Percentiles rank a stretch among this genome's conserved stretches.
Evolutionary conservation across 2,329 filamentous ascomycete genomes (phyloP).

Genomic region (Chaetomium olivaceum): DNA sequence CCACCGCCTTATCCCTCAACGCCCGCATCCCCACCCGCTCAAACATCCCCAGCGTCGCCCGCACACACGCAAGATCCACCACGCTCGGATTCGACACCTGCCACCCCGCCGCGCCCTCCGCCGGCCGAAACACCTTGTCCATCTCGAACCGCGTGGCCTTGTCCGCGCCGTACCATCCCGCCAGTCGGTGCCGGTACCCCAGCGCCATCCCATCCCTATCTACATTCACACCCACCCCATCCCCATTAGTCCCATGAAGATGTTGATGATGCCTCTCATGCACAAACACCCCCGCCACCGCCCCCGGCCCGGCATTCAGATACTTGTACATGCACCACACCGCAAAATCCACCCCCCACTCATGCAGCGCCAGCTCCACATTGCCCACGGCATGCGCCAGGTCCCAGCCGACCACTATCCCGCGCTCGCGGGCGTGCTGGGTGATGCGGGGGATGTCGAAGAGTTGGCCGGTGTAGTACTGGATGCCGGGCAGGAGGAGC

Average conservation of each 20-base stretch:
- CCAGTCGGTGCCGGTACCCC: constrained; percentile 65
- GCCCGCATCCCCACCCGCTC: constrained; percentile 67
- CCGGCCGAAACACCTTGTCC: constrained; percentile 77
- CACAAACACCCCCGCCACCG: constrained; percentile 78
- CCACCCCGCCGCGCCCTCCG: constrained; percentile 75
- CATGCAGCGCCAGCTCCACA: constrained; percentile 74
- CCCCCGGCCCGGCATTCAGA: constrained; percentile 80
- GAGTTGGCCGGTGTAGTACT: constrained; percentile 89
- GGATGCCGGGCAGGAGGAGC: constrained; percentile 79
- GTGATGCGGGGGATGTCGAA: constrained; percentile 84
- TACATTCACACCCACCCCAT: constrained; percentile 11
- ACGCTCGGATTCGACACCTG: constrained; percentile 84
- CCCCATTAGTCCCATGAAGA: constrained; percentile 30
- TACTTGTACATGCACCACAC: constrained; percentile 97
- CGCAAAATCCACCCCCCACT: constrained; percentile 90
- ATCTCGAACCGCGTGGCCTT: constrained; percentile 77
- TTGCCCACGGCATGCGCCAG: constrained; percentile 86
- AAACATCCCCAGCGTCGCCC: constrained; percentile 73
- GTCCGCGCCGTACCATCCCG: constrained; percentile 87
- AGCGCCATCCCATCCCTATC: constrained; percentile 22
- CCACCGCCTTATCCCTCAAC: constrained; percentile 69
- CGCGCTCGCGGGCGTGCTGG: constrained; percentile 67
- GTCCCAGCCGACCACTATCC: constrained; percentile 75
- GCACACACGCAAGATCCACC: constrained; percentile 73
- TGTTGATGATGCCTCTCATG: constrained; percentile 73